Evolutionary conservation across 225 moss, liverwort and hornwort species (phyloP).

Genomic region (Marchantia paleacea): DNA sequence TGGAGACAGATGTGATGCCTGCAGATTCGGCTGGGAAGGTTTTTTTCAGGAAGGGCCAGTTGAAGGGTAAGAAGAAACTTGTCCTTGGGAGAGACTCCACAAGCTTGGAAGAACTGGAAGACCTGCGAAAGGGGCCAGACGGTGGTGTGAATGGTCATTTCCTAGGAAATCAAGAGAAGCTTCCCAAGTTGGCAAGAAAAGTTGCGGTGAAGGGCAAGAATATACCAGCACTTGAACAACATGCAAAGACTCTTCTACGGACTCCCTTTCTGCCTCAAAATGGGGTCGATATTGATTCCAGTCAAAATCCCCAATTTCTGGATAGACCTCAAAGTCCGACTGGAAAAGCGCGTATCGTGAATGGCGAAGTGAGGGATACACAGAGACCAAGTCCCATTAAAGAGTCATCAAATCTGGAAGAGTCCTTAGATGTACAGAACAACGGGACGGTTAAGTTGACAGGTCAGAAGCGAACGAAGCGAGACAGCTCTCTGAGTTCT

Average conservation of each 20-base stretch:
- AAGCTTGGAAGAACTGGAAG: not conserved
- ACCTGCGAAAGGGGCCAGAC: not conserved
- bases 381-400: too few species aligned
- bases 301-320: not conserved
- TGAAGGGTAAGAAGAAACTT: not conserved
- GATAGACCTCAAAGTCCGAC: not conserved
- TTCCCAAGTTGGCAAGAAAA: not conserved
- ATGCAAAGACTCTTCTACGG: not conserved
- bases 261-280: not conserved
- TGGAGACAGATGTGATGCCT: not conserved
- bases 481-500: not conserved
- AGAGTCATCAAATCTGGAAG: not conserved
- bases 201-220: constrained; percentile 5
- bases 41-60: not conserved
- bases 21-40: not conserved
- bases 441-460: not conserved
- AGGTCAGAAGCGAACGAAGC: not conserved
- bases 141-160: too few species aligned
- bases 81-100: not conserved
- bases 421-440: not conserved
- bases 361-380: not conserved
- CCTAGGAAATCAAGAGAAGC: not conserved
- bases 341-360: not conserved
- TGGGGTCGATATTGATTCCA: not conserved
- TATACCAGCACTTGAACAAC: not conserved